phyloP scores from a whole-genome alignment of 1,139 yeast genomes.

The Suhomyces maxii region DNA sequence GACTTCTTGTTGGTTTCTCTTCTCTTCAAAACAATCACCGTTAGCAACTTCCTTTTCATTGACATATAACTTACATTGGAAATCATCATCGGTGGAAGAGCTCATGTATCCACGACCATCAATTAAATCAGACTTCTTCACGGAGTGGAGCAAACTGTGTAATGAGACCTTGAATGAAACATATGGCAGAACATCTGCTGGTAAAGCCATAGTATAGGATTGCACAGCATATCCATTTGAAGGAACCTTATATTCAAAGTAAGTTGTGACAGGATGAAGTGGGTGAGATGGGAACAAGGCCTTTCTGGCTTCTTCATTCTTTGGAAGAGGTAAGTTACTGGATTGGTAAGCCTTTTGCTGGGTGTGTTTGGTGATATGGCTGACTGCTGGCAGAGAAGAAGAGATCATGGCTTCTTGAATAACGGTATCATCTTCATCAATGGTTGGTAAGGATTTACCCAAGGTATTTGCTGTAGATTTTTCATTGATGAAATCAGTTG shows the following conservation, averaged over 20 bases:
- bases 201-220: slow-evolving; percentile 45
- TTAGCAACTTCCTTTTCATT: slow-evolving; percentile 51
- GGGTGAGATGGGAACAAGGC: slow-evolving; percentile 38
- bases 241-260: slow-evolving; percentile 47
- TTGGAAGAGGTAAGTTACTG: slow-evolving; percentile 18
- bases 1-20: slow-evolving; percentile 13
- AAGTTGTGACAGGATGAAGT: slow-evolving; percentile 19
- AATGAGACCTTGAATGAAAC: slow-evolving; percentile 46
- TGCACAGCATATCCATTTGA: slow-evolving; percentile 46
- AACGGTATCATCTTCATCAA: slow-evolving; percentile 20
- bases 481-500: neutral
- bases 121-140: slow-evolving; percentile 33
- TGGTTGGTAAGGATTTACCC: slow-evolving; percentile 20
- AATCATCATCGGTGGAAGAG: slow-evolving; percentile 34
- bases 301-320: slow-evolving; percentile 30
- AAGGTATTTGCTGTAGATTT: slow-evolving; percentile 15
- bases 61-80: slow-evolving; percentile 44
- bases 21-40: slow-evolving; percentile 41
- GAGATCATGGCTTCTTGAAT: slow-evolving; percentile 21
- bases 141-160: slow-evolving; percentile 38
- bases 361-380: slow-evolving; percentile 26
- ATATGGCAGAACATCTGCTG: slow-evolving; percentile 45
- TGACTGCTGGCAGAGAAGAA: slow-evolving; percentile 17
- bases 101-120: slow-evolving; percentile 31
- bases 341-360: slow-evolving; percentile 26